These are phyloP conservation scores for Helminthosporium solani DNA, from an alignment of 2,329 filamentous ascomycete species.

Conservation along the genomic window DNA sequence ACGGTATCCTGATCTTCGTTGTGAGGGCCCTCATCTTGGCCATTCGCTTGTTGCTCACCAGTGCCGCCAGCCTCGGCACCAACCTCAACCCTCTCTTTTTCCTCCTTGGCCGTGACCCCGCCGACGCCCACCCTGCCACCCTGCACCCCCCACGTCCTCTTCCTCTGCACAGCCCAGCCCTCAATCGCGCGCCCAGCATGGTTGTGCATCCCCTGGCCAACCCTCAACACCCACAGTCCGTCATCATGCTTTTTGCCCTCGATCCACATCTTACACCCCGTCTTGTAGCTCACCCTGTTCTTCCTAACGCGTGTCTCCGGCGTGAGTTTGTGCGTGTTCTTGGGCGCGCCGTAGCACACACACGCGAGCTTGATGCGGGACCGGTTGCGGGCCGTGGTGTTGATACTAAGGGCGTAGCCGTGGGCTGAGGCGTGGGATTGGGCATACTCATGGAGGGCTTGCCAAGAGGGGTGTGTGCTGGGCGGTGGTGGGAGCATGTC, in stretches of 20 bases:
- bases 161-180: constrained; percentile 36
- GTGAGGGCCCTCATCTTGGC: background rate
- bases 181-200: constrained; percentile 31
- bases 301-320: constrained; percentile 37
- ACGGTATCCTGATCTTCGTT: background rate
- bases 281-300: constrained; percentile 37
- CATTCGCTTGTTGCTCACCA: background rate
- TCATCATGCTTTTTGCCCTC: constrained; percentile 36
- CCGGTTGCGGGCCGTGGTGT: constrained; percentile 39
- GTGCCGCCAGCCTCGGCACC: too few relatives aligned
- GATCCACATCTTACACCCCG: constrained; percentile 40
- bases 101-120: constrained; percentile 35
- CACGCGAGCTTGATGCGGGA: constrained; percentile 40
- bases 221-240: constrained; percentile 32
- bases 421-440: constrained; percentile 36
- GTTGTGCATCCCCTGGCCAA: constrained; percentile 33
- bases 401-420: constrained; percentile 39
- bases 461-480: constrained; percentile 30
- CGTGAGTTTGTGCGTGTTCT: constrained; percentile 41
- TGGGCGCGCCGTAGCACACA: constrained; percentile 38
- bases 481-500: constrained; percentile 34
- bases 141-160: constrained; percentile 37
- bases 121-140: constrained; percentile 32
- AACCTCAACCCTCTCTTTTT: constrained; percentile 12
- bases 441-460: constrained; percentile 33